Evolutionary conservation across 129 eudicot species (phyloP).

Genomic region (Heracleum sosnowskyi): DNA sequence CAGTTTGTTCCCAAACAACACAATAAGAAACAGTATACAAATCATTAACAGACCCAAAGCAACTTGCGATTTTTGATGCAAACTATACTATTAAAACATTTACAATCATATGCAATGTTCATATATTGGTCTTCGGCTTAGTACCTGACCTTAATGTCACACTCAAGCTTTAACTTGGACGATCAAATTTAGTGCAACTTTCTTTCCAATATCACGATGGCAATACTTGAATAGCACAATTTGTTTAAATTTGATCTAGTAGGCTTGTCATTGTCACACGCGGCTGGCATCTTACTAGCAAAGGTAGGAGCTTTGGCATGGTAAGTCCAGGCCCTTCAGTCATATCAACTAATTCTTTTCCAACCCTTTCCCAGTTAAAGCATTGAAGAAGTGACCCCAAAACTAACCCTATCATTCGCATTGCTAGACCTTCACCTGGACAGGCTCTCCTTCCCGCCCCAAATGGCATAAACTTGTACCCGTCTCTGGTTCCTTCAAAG

Average conservation of each 20-base stretch:
- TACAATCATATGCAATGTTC: too few relatives aligned
- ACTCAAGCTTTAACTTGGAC: neutral
- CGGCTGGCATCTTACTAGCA: conserved; percentile 27
- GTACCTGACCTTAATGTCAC: too few relatives aligned
- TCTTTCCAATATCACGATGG: too few relatives aligned
- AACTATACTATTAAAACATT: too few relatives aligned
- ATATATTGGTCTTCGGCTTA: too few relatives aligned
- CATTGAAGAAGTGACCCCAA: conserved; percentile 44
- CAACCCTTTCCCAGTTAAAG: conserved; percentile 38
- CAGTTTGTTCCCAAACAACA: too few relatives aligned
- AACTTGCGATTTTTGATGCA: too few relatives aligned
- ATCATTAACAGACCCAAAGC: too few relatives aligned
- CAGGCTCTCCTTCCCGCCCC: conserved; percentile 50
- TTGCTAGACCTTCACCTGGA: conserved; percentile 27
- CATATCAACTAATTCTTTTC: conserved; percentile 31
- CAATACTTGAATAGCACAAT: too few relatives aligned
- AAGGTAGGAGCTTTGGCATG: conserved; percentile 26
- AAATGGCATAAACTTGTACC: conserved; percentile 38
- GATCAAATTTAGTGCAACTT: neutral
- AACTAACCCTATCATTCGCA: conserved; percentile 19
- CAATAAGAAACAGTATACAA: too few relatives aligned
- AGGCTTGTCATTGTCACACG: conserved; percentile 10
- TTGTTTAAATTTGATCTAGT: neutral
- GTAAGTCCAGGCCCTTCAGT: conserved; percentile 28
- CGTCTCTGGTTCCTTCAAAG: conserved; percentile 21